Base-by-base conservation (phyloP, 768 basidiomycete species). In the Leucocoprinus leucothites region DNA sequence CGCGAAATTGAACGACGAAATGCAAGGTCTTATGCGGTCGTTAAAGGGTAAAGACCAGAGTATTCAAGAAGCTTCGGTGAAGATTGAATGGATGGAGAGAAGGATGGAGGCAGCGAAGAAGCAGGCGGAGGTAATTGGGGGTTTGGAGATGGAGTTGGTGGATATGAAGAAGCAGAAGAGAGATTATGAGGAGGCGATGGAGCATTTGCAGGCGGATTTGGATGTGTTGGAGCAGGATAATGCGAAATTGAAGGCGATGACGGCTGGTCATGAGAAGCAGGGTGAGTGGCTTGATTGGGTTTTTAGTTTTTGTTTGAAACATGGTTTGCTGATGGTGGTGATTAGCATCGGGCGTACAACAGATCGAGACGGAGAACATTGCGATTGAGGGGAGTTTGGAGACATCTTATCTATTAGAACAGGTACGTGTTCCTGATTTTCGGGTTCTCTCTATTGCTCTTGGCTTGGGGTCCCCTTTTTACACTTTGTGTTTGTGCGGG, bases 81-180 rank as follows among this genome's bases (percentile, higher is more conserved):
- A 95, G 77, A 93, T 98, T 54, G 93, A 98, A 67, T 79, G 95
- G 13, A 90, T 98, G 84, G 94, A 97, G 66, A 85, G 94, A 44
- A 82, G 94, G 28, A 86, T 94, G 78, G 95, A 98, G 66, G 81
- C 85, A 1, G 87, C 86, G 58, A 95, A 93, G 79, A 92, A 89
- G 67, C 92, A 96, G 71, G 86, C 87, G 3, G 96, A 98, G 53
- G 73, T 80, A 6, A 89, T 98, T 49, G 69, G 75, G 13, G 89
- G 92, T 57, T 82, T 98, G 18, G 94, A 98, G 71, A 71, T 66
- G 28, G 88, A 95, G 62, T 74, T 98, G 1, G 71, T 78, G 25
- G 94, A 94, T 67, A 83, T 86, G 3, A 82, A 84, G 69, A 91
- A 94, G 69, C 91, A 96, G 65, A 94, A 96, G 68, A 80, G 86